Evolutionary conservation across 306 rosid species (phyloP).

Genomic region (Vigna angularis): DNA sequence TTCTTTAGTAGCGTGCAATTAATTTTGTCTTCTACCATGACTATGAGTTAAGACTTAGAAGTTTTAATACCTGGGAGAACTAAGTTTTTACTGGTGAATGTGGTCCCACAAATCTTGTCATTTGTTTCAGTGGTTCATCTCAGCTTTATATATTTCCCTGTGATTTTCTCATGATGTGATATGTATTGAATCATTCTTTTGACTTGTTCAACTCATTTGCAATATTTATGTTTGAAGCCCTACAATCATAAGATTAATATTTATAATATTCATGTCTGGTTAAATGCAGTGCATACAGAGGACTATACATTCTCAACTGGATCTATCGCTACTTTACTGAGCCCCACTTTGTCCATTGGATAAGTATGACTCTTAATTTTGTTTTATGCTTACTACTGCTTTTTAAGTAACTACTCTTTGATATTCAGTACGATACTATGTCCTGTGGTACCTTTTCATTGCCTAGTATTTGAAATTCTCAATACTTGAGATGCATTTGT

Average conservation of each 20-base stretch:
- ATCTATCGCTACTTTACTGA: conserved; percentile 91
- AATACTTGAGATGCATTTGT: not conserved
- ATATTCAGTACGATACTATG: not conserved
- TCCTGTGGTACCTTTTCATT: conserved; percentile 11
- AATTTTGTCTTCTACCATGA: conserved; percentile 9
- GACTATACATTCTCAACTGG: conserved; percentile 86
- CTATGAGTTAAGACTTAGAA: not conserved
- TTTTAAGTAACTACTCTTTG: not conserved
- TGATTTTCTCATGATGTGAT: conserved; percentile 12
- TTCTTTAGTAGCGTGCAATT: conserved; percentile 1
- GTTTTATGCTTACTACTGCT: conserved; percentile 15
- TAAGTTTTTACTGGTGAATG: conserved; percentile 25
- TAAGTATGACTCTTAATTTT: conserved; percentile 59
- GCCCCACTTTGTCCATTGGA: conserved; percentile 78
- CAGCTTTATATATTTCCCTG: conserved; percentile 11
- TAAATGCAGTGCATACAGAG: conserved; percentile 85
- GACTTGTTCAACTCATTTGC: conserved; percentile 27
- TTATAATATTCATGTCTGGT: conserved; percentile 27
- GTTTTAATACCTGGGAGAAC: conserved; percentile 4
- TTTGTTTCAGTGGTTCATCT: conserved; percentile 22
- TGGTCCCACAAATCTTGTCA: conserved; percentile 14
- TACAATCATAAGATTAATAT: conserved; percentile 4
- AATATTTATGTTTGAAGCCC: conserved; percentile 8
- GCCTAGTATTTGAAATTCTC: conserved; percentile 3
- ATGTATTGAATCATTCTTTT: conserved; percentile 25